Percentiles rank a stretch among this genome's conserved stretches.
These are phyloP conservation scores for Nicotiana obtusifolia DNA, from an alignment of 257 asterid species.

Conservation along the genomic window DNA sequence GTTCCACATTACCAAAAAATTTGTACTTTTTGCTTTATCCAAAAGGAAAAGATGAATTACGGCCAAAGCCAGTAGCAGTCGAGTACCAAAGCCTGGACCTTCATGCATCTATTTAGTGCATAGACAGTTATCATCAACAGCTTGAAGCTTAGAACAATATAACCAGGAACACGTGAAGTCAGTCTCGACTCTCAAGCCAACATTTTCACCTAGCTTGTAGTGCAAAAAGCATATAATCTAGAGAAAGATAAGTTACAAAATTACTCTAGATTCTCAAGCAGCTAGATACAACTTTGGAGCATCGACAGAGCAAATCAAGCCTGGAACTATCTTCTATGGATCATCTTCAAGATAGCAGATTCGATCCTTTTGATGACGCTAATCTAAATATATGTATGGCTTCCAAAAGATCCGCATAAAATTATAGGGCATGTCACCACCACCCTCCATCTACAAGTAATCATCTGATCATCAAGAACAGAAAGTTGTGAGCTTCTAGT, in stretches of 20 bases:
- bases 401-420: not conserved
- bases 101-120: conserved; percentile 1
- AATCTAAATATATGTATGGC: not conserved
- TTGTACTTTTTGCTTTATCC: not conserved
- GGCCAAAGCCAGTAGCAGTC: not conserved
- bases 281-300: conserved; percentile 1
- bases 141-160: not conserved
- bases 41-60: not conserved
- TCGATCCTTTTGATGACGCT: not conserved
- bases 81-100: not conserved
- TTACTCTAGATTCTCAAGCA: not conserved
- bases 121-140: not conserved
- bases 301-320: not conserved
- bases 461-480: conserved; percentile 27
- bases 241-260: not conserved
- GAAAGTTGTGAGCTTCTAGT: not conserved
- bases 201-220: not conserved
- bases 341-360: not conserved
- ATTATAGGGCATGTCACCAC: not conserved
- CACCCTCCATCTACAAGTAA: conserved; percentile 25
- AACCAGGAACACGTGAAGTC: not conserved
- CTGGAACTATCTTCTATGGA: not conserved
- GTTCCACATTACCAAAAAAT: not conserved
- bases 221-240: not conserved
- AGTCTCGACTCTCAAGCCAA: not conserved